A percentile compares a stretch with the other conserved stretches of the same genome.
phyloP scores from a whole-genome alignment of 2,329 filamentous ascomycete species.

The Epichloe sylvatica region DNA sequence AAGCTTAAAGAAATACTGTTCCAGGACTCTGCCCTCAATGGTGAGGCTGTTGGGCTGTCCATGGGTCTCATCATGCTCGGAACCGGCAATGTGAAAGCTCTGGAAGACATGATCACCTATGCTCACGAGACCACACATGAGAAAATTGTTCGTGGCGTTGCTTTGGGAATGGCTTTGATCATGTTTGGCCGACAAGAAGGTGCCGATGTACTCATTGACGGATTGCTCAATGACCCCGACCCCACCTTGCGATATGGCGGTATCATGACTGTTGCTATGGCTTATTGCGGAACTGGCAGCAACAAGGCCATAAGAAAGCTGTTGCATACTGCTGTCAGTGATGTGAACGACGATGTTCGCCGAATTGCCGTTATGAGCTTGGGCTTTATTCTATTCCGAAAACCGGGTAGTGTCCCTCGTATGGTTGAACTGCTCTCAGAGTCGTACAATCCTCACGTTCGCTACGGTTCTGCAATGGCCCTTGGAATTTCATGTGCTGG shows the following conservation, averaged over 20 bases:
- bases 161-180: conserved; percentile 92
- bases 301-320: conserved; percentile 97
- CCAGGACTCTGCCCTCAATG: conserved; percentile 88
- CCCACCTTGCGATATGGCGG: conserved; percentile 89
- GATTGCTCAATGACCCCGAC: conserved; percentile 83
- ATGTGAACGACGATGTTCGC: conserved; percentile 95
- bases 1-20: conserved; percentile 81
- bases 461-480: conserved; percentile 96
- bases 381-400: conserved; percentile 96
- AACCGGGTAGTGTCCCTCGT: conserved; percentile 88
- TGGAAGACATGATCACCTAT: conserved; percentile 96
- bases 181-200: conserved; percentile 95
- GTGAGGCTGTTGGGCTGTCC: conserved; percentile 85
- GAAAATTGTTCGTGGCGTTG: conserved; percentile 93
- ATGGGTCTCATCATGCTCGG: conserved; percentile 99
- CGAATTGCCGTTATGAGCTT: conserved; percentile 94
- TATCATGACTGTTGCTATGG: conserved; percentile 96
- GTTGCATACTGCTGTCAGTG: conserved; percentile 89
- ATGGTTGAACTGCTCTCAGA: conserved; percentile 98
- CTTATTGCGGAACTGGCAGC: conserved; percentile 93
- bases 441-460: conserved; percentile 96
- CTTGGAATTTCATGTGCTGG: conserved; percentile 95
- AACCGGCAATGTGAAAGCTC: conserved; percentile 83
- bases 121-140: conserved; percentile 97
- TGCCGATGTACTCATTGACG: conserved; percentile 88